These are phyloP conservation scores for Didymella pinodella DNA, from an alignment of 2,329 filamentous ascomycete genomes.

Conservation along the genomic window DNA sequence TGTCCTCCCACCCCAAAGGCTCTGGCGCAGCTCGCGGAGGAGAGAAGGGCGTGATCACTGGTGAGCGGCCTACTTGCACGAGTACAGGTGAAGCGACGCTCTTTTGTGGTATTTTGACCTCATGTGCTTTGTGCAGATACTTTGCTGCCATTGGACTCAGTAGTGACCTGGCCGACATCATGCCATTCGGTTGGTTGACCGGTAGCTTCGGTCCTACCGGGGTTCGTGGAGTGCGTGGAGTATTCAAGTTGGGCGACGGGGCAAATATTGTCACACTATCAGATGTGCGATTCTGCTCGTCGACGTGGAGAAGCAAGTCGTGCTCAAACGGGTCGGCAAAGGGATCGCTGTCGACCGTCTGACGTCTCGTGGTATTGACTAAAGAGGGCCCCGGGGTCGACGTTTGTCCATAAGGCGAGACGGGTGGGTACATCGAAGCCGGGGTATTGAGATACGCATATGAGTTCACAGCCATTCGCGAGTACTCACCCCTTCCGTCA, in stretches of 20 bases:
- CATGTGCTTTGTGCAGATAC: constrained; percentile 15
- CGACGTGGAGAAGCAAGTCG: constrained; percentile 42
- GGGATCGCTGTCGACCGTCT: constrained; percentile 27
- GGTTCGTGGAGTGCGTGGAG: constrained; percentile 32
- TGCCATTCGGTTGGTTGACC: constrained; percentile 14
- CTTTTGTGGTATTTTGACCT: constrained; percentile 20
- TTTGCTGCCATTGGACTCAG: constrained; percentile 17
- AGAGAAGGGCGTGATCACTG: constrained; percentile 20
- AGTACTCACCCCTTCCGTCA: constrained; percentile 30
- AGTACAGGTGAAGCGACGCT: constrained; percentile 16
- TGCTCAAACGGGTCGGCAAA: constrained; percentile 40
- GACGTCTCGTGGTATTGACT: constrained; percentile 5
- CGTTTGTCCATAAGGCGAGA: constrained; percentile 33
- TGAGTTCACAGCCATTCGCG: constrained; percentile 26
- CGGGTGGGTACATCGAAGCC: constrained; percentile 30
- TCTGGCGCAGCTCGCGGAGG: constrained; percentile 19
- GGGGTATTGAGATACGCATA: constrained; percentile 28
- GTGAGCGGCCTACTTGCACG: constrained; percentile 16
- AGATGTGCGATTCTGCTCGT: constrained; percentile 38
- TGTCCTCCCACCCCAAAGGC: constrained; percentile 43
- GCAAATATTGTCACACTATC: constrained; percentile 41
- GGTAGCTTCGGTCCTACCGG: constrained; percentile 19
- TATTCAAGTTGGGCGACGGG: constrained; percentile 28
- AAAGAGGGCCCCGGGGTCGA: constrained; percentile 13
- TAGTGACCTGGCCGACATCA: constrained; percentile 14